A percentile compares a stretch with the other conserved stretches of the same genome.
These are phyloP conservation scores for Talaromyces sp. DNA, from an alignment of 2,329 filamentous ascomycete genomes.

Conservation along the genomic window DNA sequence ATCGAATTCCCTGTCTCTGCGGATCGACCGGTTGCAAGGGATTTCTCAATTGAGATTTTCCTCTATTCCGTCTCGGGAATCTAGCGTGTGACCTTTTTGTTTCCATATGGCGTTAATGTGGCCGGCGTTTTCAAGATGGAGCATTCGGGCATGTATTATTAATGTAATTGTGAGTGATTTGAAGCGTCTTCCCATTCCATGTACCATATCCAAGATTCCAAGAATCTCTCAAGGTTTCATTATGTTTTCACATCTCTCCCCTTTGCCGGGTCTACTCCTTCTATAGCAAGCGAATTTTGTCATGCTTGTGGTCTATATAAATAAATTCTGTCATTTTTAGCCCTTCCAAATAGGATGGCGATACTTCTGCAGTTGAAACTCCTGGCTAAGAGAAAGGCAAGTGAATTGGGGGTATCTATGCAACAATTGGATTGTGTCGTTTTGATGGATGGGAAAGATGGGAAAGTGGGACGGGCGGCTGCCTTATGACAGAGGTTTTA, in stretches of 20 bases:
- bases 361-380: too few species aligned
- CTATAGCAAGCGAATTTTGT: neutral
- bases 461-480: too few species aligned
- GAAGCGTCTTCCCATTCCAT: neutral
- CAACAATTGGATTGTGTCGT: too few species aligned
- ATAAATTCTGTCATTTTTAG: neutral
- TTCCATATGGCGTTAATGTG: neutral
- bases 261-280: neutral
- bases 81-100: neutral
- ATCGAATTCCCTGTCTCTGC: slow-evolving; percentile 96
- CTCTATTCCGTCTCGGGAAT: neutral
- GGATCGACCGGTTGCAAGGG: slow-evolving; percentile 96
- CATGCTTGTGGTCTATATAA: neutral
- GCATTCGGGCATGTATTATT: neutral
- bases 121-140: neutral
- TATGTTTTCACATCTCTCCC: neutral
- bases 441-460: too few species aligned
- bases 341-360: too few species aligned
- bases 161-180: neutral
- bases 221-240: neutral
- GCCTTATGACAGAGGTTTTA: too few species aligned
- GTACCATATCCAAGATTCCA: neutral
- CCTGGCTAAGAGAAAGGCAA: too few species aligned
- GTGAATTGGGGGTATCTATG: too few species aligned
- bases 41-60: slow-evolving; percentile 79